Conservation (phyloP, 164 flowering plant species). For the Dillenia suffruticosa region DNA sequence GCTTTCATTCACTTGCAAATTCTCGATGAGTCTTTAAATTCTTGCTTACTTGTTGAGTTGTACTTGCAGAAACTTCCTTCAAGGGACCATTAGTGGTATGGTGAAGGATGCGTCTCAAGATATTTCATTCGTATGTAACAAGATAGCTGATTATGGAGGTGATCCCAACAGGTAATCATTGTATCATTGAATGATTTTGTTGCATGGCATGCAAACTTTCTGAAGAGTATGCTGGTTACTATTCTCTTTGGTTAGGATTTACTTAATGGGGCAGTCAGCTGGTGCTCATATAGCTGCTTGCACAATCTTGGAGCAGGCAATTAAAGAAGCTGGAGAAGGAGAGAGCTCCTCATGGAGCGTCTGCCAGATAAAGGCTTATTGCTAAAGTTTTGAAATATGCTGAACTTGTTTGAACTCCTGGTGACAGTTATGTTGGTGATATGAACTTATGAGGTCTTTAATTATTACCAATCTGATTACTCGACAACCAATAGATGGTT, state of each 20-base stretch:
- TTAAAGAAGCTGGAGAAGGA: slow-evolving; percentile 55
- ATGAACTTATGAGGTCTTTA: neutral
- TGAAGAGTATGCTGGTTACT: neutral
- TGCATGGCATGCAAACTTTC: neutral
- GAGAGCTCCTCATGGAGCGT: slow-evolving; percentile 67
- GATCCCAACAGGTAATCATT: slow-evolving; percentile 74
- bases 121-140: slow-evolving; percentile 79
- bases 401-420: too few relatives aligned
- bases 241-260: slow-evolving; percentile 46
- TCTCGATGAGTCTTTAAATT: too few relatives aligned
- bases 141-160: slow-evolving; percentile 91
- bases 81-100: slow-evolving; percentile 96
- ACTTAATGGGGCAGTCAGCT: slow-evolving; percentile 98
- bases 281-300: slow-evolving; percentile 99
- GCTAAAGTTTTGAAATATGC: slow-evolving; percentile 92
- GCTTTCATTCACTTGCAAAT: neutral
- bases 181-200: slow-evolving; percentile 1
- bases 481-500: too few relatives aligned
- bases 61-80: slow-evolving; percentile 87
- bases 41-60: slow-evolving; percentile 10
- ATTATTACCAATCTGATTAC: neutral
- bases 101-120: slow-evolving; percentile 81
- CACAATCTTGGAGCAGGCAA: slow-evolving; percentile 82
- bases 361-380: slow-evolving; percentile 82
- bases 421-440: neutral